phyloP scores from a whole-genome alignment of 257 asterid species.

The Primulina huaijiensis region DNA sequence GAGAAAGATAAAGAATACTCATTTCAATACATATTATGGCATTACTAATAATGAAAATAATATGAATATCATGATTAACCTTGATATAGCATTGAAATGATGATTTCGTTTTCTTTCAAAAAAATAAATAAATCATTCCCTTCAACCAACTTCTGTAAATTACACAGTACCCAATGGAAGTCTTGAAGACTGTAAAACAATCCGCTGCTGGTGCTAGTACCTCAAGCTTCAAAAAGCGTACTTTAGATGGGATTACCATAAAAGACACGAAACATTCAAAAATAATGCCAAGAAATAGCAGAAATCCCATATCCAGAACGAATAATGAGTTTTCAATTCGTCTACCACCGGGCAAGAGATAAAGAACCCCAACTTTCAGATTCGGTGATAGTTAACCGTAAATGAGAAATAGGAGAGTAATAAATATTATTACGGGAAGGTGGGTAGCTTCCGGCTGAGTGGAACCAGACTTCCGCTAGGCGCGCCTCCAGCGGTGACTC shows the following conservation, averaged over 20 bases:
- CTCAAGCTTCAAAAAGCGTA: conserved; percentile 17
- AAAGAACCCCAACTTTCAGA: no score
- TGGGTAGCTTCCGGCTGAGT: conserved; percentile 73
- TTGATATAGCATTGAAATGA: no score
- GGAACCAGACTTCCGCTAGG: conserved; percentile 81
- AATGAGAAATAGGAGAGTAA: background rate
- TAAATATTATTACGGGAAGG: conserved; percentile 68
- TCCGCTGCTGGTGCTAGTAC: background rate
- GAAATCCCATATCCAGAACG: background rate
- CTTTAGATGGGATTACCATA: background rate
- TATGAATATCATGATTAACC: no score
- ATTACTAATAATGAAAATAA: no score
- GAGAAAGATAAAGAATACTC: no score
- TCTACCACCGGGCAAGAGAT: background rate
- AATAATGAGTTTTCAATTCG: conserved; percentile 16
- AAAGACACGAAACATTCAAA: background rate
- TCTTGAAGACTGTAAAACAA: background rate
- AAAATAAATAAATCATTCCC: background rate
- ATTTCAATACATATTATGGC: background rate
- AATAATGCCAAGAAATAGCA: background rate
- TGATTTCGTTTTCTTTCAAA: no score
- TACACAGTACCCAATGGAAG: background rate
- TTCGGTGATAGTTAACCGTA: background rate
- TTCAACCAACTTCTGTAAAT: background rate
- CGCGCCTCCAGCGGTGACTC: conserved; percentile 58